A percentile compares a stretch with the other conserved stretches of the same genome.
phyloP scores from a whole-genome alignment of 192 early-diverging fungal species.

The Lobosporangium transversale region DNA sequence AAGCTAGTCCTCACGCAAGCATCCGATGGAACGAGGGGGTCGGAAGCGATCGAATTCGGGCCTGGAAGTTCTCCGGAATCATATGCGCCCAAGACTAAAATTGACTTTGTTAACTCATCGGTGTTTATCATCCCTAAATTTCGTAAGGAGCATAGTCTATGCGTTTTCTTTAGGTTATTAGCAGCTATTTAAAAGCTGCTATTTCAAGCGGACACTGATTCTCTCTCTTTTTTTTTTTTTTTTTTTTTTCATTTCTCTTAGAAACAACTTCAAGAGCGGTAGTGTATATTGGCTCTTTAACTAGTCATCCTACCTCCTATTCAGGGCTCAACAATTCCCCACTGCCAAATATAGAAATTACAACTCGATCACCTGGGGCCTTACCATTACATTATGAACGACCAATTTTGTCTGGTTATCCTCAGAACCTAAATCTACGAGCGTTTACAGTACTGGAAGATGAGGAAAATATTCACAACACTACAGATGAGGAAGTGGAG shows the following conservation, averaged over 20 bases:
- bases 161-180: no score
- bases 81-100: conserved; percentile 9
- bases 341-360: conserved; percentile 59
- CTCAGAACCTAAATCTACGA: conserved; percentile 52
- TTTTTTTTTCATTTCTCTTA: conserved; percentile 6
- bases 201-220: not conserved
- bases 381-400: conserved; percentile 29
- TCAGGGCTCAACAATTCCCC: conserved; percentile 18
- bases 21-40: not conserved
- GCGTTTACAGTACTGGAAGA: conserved; percentile 51
- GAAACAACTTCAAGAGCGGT: conserved; percentile 39
- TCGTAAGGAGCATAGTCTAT: conserved; percentile 29
- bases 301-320: conserved; percentile 17
- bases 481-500: conserved; percentile 65
- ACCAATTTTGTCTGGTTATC: conserved; percentile 34
- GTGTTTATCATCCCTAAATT: conserved; percentile 36
- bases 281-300: conserved; percentile 25
- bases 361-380: conserved; percentile 26
- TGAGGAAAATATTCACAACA: conserved; percentile 60
- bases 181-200: no score
- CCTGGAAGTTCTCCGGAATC: not conserved
- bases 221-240: conserved; percentile 31
- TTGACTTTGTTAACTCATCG: conserved; percentile 33
- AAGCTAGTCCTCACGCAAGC: conserved; percentile 28
- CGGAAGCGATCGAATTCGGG: not conserved